Percentiles rank a stretch among this genome's conserved stretches.
These are phyloP conservation scores for Crucibulum cyathiforme DNA, from an alignment of 1,284 basidiomycete species.

Conservation along the genomic window DNA sequence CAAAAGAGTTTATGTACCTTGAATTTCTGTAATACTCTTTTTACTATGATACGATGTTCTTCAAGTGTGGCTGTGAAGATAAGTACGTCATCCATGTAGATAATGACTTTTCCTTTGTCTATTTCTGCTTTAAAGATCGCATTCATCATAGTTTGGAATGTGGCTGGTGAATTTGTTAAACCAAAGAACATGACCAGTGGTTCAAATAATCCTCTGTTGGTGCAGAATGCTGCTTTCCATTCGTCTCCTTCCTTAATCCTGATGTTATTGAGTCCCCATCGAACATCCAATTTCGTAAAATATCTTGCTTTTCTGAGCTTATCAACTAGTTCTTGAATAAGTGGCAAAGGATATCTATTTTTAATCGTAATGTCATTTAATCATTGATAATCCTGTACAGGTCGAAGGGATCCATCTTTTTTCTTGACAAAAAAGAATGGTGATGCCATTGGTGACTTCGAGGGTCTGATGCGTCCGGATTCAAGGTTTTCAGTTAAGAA, in stretches of 20 bases:
- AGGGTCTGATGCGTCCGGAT: slow-evolving; percentile 24
- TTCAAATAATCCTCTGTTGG: slow-evolving; percentile 15
- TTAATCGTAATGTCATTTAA: slow-evolving; percentile 42
- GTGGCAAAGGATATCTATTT: slow-evolving; percentile 37
- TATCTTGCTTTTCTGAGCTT: slow-evolving; percentile 25
- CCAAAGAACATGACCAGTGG: slow-evolving; percentile 11
- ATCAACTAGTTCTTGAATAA: slow-evolving; percentile 35
- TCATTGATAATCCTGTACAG: slow-evolving; percentile 39
- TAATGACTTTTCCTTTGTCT: background rate
- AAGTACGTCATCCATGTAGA: slow-evolving; percentile 6
- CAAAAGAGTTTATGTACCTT: too few species aligned
- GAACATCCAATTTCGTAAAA: slow-evolving; percentile 43
- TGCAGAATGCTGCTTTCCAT: slow-evolving; percentile 36
- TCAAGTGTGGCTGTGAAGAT: background rate
- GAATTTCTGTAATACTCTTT: too few species aligned
- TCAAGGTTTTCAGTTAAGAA: slow-evolving; percentile 38
- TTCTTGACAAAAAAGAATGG: slow-evolving; percentile 49
- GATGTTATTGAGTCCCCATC: slow-evolving; percentile 34
- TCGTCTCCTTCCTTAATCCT: slow-evolving; percentile 30
- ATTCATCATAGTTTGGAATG: slow-evolving; percentile 7
- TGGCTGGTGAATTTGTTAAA: slow-evolving; percentile 4
- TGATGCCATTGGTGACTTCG: slow-evolving; percentile 33
- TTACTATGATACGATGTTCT: too few species aligned
- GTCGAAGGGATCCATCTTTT: slow-evolving; percentile 41
- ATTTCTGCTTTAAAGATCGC: background rate